These are phyloP conservation scores for Platanus orientalis DNA, from an alignment of 164 flowering plant species.

Conservation along the genomic window DNA sequence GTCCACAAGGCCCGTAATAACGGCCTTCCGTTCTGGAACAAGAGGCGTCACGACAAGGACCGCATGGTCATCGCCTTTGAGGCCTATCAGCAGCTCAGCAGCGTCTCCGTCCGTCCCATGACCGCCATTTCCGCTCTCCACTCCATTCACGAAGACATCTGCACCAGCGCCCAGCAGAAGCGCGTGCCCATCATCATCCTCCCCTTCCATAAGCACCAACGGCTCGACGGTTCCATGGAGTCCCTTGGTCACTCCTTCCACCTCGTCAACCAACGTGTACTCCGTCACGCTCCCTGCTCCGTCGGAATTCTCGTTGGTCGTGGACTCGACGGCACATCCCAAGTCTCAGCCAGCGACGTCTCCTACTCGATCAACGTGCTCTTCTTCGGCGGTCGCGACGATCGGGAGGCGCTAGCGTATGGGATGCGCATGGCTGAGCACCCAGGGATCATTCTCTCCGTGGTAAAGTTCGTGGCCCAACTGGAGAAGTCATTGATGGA, in stretches of 20 bases:
- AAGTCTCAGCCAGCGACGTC: conserved; percentile 35
- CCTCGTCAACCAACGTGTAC: conserved; percentile 25
- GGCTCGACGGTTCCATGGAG: conserved; percentile 40
- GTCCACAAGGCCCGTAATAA: conserved; percentile 45
- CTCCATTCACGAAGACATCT: conserved; percentile 43
- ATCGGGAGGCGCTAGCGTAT: conserved; percentile 37
- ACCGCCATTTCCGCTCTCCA: conserved; percentile 40
- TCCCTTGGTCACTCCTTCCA: conserved; percentile 25
- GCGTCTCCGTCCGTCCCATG: conserved; percentile 48
- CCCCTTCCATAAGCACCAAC: conserved; percentile 45
- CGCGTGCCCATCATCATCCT: conserved; percentile 35
- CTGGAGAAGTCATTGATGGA: conserved; percentile 8
- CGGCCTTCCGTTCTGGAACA: conserved; percentile 59
- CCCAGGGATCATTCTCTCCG: conserved; percentile 35
- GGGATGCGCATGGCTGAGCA: conserved; percentile 43
- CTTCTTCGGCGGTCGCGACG: conserved; percentile 43
- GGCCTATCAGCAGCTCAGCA: conserved; percentile 38
- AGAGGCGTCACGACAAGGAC: conserved; percentile 18
- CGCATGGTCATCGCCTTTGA: conserved; percentile 44
- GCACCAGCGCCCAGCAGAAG: conserved; percentile 38
- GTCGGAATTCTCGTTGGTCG: conserved; percentile 45
- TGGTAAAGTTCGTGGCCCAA: conserved; percentile 19
- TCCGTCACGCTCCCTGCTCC: conserved; percentile 34
- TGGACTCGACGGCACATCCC: conserved; percentile 41
- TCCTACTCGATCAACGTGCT: conserved; percentile 20